Evolutionary conservation across 805 yeast genomes (phyloP).

Genomic region (Saturnispora zaruensis): DNA sequence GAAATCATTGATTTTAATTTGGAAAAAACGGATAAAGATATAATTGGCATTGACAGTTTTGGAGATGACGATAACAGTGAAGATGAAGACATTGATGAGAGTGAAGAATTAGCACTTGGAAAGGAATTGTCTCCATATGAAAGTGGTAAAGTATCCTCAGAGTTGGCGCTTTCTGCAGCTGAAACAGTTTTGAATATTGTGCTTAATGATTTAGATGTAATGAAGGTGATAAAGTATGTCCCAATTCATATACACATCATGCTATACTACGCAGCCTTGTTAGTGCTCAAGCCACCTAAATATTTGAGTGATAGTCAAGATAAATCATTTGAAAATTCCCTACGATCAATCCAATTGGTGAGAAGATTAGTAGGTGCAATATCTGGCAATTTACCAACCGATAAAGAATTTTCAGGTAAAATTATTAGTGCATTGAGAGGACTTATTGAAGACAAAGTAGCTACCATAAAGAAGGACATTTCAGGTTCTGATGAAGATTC

Average conservation of each 20-base stretch:
- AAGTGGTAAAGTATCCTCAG: conserved; percentile 27
- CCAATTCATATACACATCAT: conserved; percentile 69
- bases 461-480: conserved; percentile 11
- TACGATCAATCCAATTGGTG: conserved; percentile 36
- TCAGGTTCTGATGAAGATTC: conserved; percentile 9
- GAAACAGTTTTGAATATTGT: conserved; percentile 52
- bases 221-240: conserved; percentile 47
- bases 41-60: conserved; percentile 24
- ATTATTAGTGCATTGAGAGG: conserved; percentile 28
- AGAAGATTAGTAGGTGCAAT: conserved; percentile 37
- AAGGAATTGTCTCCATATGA: conserved; percentile 22
- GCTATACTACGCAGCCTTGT: conserved; percentile 58
- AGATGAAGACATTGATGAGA: conserved; percentile 11
- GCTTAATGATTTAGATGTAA: conserved; percentile 49
- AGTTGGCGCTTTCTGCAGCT: conserved; percentile 56
- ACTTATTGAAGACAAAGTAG: conserved; percentile 24
- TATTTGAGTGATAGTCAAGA: conserved; percentile 19
- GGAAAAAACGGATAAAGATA: conserved; percentile 1
- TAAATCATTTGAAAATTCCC: conserved; percentile 23
- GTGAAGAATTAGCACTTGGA: conserved; percentile 8
- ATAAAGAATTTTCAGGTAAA: conserved; percentile 40
- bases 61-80: conserved; percentile 15
- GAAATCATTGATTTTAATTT: conserved; percentile 15
- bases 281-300: conserved; percentile 42
- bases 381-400: conserved; percentile 41